Percentiles rank a stretch among this genome's conserved stretches.
Evolutionary conservation across 2,329 filamentous ascomycete genomes (phyloP).

Genomic region (Xenoacremonium recifei): DNA sequence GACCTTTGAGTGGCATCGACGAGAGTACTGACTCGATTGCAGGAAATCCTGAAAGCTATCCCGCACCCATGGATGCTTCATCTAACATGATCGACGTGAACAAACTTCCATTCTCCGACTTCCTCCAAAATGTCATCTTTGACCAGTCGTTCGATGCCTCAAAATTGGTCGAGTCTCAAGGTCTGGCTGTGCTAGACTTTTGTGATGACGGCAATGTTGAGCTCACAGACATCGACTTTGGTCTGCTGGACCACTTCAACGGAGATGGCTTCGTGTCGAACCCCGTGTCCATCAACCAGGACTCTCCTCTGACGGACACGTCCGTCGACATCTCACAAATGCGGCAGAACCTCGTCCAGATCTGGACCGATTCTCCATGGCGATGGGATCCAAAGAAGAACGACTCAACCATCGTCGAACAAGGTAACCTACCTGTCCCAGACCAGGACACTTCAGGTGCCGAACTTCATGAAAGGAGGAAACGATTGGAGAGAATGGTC

Average conservation of each 20-base stretch:
- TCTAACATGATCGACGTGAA: conserved; percentile 27
- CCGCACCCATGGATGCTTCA: conserved; percentile 15
- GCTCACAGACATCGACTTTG: conserved; percentile 52
- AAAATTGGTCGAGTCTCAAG: conserved; percentile 39
- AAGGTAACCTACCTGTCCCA: conserved; percentile 44
- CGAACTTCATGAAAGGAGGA: conserved; percentile 38
- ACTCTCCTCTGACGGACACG: conserved; percentile 32
- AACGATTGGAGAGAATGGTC: conserved; percentile 38
- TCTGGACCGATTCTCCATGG: conserved; percentile 52
- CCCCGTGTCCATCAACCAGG: conserved; percentile 17
- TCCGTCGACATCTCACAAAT: conserved; percentile 44
- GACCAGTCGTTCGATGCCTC: conserved; percentile 39
- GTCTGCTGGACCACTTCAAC: conserved; percentile 49
- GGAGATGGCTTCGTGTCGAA: conserved; percentile 34
- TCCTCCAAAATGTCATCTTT: conserved; percentile 50
- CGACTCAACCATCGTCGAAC: conserved; percentile 44
- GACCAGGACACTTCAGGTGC: conserved; percentile 36
- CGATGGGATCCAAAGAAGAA: conserved; percentile 46
- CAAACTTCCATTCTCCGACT: conserved; percentile 47
- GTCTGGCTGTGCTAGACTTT: conserved; percentile 47
- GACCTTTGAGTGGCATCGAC: too few relatives aligned
- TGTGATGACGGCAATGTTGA: conserved; percentile 49
- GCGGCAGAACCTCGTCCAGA: conserved; percentile 45
- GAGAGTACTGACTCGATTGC: conserved; percentile 4
- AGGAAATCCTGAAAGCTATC: conserved; percentile 9